phyloP scores from a whole-genome alignment of 2,329 filamentous ascomycete genomes.

The Furcasterigmium furcatum region DNA sequence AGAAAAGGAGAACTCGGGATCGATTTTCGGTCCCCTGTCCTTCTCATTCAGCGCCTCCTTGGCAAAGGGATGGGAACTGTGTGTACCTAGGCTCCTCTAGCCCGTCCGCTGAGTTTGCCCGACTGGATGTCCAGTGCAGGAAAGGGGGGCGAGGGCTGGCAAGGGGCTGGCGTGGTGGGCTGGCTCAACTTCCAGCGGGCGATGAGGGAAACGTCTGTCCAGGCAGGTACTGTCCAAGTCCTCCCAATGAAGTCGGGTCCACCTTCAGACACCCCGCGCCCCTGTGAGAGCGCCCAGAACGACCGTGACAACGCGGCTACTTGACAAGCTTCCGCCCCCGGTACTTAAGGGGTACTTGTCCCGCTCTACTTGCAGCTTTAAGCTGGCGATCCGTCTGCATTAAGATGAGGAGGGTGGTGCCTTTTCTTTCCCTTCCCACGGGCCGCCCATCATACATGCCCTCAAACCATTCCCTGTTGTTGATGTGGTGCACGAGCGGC shows the following conservation, averaged over 20 bases:
- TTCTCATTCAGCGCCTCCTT: not conserved
- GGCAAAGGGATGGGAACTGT: not conserved
- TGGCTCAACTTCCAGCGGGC: not conserved
- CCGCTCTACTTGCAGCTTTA: not conserved
- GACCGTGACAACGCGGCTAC: too few species aligned
- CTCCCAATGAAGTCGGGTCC: too few species aligned
- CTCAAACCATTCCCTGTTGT: not conserved
- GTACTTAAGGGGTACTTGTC: not conserved
- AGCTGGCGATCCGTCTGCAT: not conserved
- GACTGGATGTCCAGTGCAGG: too few species aligned
- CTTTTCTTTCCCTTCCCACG: too few species aligned
- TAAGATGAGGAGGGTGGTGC: not conserved
- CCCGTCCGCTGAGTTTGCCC: too few species aligned
- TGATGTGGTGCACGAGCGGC: not conserved
- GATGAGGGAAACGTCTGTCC: too few species aligned
- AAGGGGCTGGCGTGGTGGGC: not conserved
- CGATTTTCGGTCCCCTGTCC: not conserved
- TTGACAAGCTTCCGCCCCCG: not conserved
- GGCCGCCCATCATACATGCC: too few species aligned
- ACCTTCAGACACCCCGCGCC: too few species aligned
- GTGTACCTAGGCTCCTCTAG: not conserved
- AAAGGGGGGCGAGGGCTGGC: too few species aligned
- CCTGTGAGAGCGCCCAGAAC: too few species aligned
- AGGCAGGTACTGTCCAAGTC: not conserved
- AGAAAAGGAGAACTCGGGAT: not conserved